These are phyloP conservation scores for Apium graveolens DNA, from an alignment of 129 eudicot species.

Conservation along the genomic window DNA sequence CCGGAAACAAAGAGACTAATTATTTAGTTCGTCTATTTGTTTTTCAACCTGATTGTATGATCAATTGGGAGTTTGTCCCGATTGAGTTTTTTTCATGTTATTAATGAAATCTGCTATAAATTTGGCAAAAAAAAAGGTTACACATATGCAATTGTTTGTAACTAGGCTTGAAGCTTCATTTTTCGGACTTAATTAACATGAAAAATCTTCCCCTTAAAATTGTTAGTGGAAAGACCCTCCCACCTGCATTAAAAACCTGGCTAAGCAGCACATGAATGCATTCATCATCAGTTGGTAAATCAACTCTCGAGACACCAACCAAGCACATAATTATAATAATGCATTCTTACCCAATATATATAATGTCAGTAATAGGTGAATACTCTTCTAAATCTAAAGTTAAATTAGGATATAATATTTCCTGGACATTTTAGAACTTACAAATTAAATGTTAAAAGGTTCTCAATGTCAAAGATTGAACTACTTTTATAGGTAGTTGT, in stretches of 20 bases:
- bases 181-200: background rate
- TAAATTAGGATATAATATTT: constrained; percentile 40
- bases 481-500: too few relatives aligned
- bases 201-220: background rate
- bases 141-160: constrained; percentile 1
- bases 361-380: constrained; percentile 37
- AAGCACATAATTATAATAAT: background rate
- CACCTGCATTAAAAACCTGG: constrained; percentile 4
- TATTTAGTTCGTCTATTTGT: too few relatives aligned
- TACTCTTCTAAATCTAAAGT: constrained; percentile 72
- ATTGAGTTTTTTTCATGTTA: too few relatives aligned
- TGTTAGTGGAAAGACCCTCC: background rate
- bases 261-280: background rate
- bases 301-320: constrained; percentile 16
- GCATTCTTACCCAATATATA: constrained; percentile 48
- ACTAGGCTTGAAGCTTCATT: background rate
- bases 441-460: constrained; percentile 15
- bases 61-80: too few relatives aligned
- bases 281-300: constrained; percentile 8
- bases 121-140: too few relatives aligned
- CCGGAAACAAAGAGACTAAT: too few relatives aligned
- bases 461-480: constrained; percentile 20
- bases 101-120: too few relatives aligned
- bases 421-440: constrained; percentile 13
- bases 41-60: too few relatives aligned